A percentile compares a stretch with the other conserved stretches of the same genome.
These are phyloP conservation scores for Chondrus crispus DNA, from an alignment of 23 red algal genomes.

Conservation along the genomic window DNA sequence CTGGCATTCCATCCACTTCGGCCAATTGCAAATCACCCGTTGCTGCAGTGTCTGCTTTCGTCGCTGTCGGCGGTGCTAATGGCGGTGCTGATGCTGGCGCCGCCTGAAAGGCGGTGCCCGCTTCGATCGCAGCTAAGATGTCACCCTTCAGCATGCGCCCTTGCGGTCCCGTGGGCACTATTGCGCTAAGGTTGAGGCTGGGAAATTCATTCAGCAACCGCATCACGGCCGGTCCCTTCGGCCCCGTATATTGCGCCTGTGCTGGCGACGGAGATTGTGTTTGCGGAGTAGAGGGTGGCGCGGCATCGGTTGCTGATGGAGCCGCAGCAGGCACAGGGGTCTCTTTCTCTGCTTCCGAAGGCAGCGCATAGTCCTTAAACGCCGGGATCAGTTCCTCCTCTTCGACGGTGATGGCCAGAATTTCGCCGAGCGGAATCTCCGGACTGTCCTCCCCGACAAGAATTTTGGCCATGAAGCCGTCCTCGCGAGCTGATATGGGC, in stretches of 20 bases:
- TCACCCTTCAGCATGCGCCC: constrained; percentile 66
- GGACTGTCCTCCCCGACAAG: constrained; percentile 70
- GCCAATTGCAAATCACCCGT: not conserved
- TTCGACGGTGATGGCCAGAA: constrained; percentile 90
- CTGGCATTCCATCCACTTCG: not conserved
- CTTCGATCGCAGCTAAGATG: constrained; percentile 53
- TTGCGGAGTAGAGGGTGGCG: not conserved
- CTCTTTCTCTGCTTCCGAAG: not conserved
- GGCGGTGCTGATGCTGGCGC: not conserved
- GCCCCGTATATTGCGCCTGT: not conserved
- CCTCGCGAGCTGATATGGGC: constrained; percentile 60
- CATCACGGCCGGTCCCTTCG: constrained; percentile 52
- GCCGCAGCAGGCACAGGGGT: not conserved
- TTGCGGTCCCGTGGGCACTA: constrained; percentile 53
- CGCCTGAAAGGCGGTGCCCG: constrained; percentile 28
- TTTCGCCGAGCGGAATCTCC: constrained; percentile 81
- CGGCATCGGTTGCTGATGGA: not conserved
- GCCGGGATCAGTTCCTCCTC: constrained; percentile 71
- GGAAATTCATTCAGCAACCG: constrained; percentile 61
- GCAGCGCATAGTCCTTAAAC: constrained; percentile 50
- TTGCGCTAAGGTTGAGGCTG: constrained; percentile 1
- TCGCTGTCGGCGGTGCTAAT: not conserved
- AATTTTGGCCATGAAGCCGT: constrained; percentile 68
- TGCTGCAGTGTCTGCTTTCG: not conserved
- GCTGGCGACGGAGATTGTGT: not conserved